Conservation (phyloP, 768 basidiomycete species). For the Infundibulicybe gibba region DNA sequence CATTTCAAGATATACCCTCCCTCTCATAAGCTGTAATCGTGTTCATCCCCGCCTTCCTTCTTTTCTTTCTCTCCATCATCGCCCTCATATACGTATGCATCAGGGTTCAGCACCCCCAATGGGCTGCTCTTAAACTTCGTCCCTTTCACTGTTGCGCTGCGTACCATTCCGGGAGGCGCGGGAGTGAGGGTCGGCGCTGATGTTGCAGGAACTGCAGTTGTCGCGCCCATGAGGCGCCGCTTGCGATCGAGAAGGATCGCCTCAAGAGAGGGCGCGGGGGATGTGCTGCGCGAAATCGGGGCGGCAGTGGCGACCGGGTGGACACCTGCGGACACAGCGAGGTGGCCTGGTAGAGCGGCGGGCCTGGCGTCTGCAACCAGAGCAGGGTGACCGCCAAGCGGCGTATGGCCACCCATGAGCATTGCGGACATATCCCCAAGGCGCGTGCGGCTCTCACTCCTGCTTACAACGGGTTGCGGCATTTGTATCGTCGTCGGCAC, state of each 20-base stretch:
- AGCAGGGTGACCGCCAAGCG: neutral
- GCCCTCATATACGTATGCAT: no score
- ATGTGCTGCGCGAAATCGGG: conserved; percentile 28
- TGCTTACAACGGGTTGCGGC: neutral
- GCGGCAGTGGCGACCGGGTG: conserved; percentile 8
- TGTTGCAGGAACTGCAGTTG: neutral
- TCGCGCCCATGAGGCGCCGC: conserved; percentile 36
- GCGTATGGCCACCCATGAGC: no score
- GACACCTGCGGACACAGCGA: neutral
- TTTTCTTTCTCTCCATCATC: no score
- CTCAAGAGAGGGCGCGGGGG: conserved; percentile 60
- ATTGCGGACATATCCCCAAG: no score
- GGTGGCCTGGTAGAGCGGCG: neutral
- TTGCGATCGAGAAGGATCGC: conserved; percentile 66
- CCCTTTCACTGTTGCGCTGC: conserved; percentile 34
- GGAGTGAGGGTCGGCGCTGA: neutral
- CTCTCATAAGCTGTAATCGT: neutral
- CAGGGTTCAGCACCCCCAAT: conserved; percentile 30
- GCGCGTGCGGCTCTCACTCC: no score
- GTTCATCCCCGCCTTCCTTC: no score
- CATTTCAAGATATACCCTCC: neutral
- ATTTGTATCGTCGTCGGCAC: neutral
- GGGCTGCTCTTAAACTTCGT: conserved; percentile 76
- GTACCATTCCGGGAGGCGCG: neutral
- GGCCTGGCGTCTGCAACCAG: neutral